A percentile compares a stretch with the other conserved stretches of the same genome.
Evolutionary conservation across 2,329 filamentous ascomycete species (phyloP).

Genomic region (Beauveria asiatica): DNA sequence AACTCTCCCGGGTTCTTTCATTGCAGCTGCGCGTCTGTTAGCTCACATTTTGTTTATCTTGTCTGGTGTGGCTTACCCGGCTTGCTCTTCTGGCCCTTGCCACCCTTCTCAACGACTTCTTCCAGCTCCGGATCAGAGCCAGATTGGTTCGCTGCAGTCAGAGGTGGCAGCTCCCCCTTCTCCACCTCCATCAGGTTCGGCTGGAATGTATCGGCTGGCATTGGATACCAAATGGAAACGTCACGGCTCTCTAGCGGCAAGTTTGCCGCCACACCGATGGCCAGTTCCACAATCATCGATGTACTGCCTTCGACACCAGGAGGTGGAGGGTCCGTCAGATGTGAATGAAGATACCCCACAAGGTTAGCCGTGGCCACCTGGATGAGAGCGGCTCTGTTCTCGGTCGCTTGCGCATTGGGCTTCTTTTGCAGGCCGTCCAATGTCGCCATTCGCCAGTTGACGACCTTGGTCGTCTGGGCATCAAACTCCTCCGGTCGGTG

Average conservation of each 20-base stretch:
- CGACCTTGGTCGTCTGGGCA: constrained; percentile 75
- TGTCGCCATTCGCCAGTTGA: constrained; percentile 89
- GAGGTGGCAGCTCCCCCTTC: constrained; percentile 55
- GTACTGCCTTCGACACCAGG: constrained; percentile 79
- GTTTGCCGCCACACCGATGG: constrained; percentile 76
- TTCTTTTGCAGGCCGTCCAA: constrained; percentile 76
- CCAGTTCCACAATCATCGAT: constrained; percentile 86
- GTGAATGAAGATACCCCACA: constrained; percentile 60
- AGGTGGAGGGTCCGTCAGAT: constrained; percentile 68
- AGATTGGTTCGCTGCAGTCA: constrained; percentile 39
- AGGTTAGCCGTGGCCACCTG: constrained; percentile 60
- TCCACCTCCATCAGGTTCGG: constrained; percentile 80
- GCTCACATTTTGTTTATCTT: constrained; percentile 13
- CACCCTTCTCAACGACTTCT: constrained; percentile 33
- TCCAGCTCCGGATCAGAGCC: constrained; percentile 26
- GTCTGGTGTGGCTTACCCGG: constrained; percentile 26
- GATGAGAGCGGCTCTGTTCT: constrained; percentile 61
- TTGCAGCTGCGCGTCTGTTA: constrained; percentile 26
- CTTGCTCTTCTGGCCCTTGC: constrained; percentile 34
- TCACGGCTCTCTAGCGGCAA: constrained; percentile 86
- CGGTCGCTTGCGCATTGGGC: constrained; percentile 54
- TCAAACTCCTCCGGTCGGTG: constrained; percentile 82
- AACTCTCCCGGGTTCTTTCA: constrained; percentile 48
- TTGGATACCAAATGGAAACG: constrained; percentile 76
- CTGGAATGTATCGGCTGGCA: constrained; percentile 64